Conservation (phyloP, 345 rosid genomes). For the Syzygium aromaticum region DNA sequence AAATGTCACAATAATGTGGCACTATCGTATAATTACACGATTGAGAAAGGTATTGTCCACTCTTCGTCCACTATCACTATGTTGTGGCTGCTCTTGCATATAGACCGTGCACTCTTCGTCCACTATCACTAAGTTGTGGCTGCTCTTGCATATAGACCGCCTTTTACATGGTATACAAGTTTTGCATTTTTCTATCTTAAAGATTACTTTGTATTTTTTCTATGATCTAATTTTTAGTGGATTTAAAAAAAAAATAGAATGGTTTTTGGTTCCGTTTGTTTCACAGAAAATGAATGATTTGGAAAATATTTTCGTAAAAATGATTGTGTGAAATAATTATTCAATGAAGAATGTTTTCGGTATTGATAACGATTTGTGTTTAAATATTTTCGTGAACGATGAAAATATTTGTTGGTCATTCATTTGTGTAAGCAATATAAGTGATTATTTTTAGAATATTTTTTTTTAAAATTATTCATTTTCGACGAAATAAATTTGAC, state of each 20-base stretch:
- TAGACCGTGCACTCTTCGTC: background rate
- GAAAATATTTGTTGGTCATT: background rate
- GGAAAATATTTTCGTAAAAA: background rate
- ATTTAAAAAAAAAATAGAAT: background rate
- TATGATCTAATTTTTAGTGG: background rate
- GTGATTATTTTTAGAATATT: background rate
- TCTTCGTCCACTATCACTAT: background rate
- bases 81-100: background rate
- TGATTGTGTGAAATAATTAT: background rate
- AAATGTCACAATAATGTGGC: background rate
- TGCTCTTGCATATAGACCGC: background rate
- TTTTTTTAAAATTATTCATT: background rate
- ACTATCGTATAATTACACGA: background rate
- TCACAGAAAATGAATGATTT: background rate
- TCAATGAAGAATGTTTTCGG: background rate
- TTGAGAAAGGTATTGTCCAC: background rate
- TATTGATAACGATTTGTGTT: background rate
- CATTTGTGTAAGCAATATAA: background rate
- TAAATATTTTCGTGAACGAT: background rate
- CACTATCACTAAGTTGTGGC: background rate
- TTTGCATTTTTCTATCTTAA: background rate
- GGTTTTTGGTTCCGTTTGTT: background rate
- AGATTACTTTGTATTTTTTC: background rate
- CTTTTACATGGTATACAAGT: background rate
- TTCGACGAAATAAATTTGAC: background rate